Evolutionary conservation across 148 eudicot species (phyloP), one percentile per base, ranked within the genome.

Genomic region (Dysphania ambrosioides): DNA sequence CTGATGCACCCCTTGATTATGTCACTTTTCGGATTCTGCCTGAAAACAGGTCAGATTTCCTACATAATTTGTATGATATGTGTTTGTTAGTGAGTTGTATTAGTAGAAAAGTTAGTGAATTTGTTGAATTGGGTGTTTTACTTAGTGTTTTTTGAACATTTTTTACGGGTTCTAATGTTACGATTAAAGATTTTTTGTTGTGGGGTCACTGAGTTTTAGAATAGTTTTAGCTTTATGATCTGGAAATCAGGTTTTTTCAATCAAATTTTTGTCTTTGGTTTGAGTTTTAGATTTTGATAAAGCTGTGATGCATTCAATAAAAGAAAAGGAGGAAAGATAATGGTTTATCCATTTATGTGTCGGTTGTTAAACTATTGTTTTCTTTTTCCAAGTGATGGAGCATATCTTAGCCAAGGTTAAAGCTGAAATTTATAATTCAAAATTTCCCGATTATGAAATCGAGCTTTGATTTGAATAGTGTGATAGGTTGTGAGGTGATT

Each of bases 11-110:
- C 6, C 83, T 89, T 38, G 92, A 90, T 68, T 89, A 74, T 84
- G 85, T 85, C 74, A 89, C 79, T 60, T 88, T 93, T 78, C 90
- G 76, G 53, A 83, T 86, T 78, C 80, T 86, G 78, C 92, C 89
- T 1, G 84, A 81, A 71, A 83, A 87, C 83, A 93, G 96, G 98
- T 93, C 15, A 68, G 67, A 62, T 73, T 66, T 68, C 8, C 30
- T 58, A 8, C 30, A 29, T 1, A 19, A n/a, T 42, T 62, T 72
- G 19, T 23, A 24, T 74, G 70, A 26, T 74, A 58, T 40, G n/a
- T 29, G 62, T 36, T 53, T 31, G 27, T 42, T 51, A 36, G 55
- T 53, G 9, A 72, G 55, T 38, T 49, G 29, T 36, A 47, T 32
- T 32, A n/a, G 78, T 31, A 36, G 73, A 63, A 51, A 62, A 71